phyloP scores from a whole-genome alignment of 805 yeast genomes.

The Priceomyces carsonii region DNA sequence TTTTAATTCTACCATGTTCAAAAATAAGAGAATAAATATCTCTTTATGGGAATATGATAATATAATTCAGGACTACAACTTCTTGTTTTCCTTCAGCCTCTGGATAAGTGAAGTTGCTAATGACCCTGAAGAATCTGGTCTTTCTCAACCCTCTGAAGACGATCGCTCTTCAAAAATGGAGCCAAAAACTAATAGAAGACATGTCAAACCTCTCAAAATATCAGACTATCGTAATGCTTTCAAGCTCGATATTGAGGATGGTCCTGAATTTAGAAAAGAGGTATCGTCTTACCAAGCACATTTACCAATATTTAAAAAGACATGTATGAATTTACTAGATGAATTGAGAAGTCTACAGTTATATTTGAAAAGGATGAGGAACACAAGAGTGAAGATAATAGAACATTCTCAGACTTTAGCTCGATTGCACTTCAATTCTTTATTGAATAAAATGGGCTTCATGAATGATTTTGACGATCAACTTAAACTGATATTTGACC shows the following conservation, averaged over 20 bases:
- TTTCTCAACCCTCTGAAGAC: background rate
- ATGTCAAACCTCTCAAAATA: conserved; percentile 4
- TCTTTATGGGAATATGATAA: conserved; percentile 27
- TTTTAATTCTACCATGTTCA: conserved; percentile 15
- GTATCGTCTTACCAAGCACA: conserved; percentile 31
- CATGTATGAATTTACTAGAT: conserved; percentile 25
- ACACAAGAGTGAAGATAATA: conserved; percentile 19
- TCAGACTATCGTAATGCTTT: conserved; percentile 30
- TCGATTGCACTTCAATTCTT: conserved; percentile 25
- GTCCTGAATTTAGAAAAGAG: conserved; percentile 41
- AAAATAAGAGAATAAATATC: conserved; percentile 19
- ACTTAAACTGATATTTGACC: conserved; percentile 28
- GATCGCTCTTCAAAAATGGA: background rate
- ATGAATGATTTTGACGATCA: conserved; percentile 23
- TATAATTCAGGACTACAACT: conserved; percentile 12
- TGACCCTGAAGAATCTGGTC: conserved; percentile 1
- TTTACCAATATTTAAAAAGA: conserved; percentile 28
- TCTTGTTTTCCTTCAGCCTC: conserved; percentile 24
- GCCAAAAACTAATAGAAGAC: background rate
- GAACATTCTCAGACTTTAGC: conserved; percentile 23
- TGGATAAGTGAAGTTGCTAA: conserved; percentile 22
- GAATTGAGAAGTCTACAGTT: conserved; percentile 32
- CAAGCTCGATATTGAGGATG: conserved; percentile 40
- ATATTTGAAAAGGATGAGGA: conserved; percentile 19
- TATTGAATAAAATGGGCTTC: conserved; percentile 23